Conservation (phyloP, 768 basidiomycete genomes). For the Trichaptum fuscoviolaceum region DNA sequence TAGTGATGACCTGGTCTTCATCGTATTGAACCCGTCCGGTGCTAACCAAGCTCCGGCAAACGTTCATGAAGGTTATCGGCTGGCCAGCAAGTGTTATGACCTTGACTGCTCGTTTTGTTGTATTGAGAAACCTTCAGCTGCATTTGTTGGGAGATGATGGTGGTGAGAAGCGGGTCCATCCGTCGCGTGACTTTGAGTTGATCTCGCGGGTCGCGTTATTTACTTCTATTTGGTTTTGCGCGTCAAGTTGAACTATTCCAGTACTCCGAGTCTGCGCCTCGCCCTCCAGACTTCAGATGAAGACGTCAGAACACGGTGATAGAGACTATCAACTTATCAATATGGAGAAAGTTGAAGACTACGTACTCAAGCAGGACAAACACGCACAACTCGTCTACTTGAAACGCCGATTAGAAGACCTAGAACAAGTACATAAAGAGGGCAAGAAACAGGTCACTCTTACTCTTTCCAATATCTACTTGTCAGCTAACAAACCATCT, state of each 20-base stretch:
- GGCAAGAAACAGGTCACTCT: slow-evolving; percentile 56
- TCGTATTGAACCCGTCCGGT: no score
- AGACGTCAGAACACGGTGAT: not conserved
- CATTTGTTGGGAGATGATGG: no score
- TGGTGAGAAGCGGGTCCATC: no score
- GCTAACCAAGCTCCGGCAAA: no score
- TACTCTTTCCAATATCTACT: slow-evolving; percentile 5
- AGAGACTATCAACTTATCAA: not conserved
- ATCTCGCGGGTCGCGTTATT: not conserved
- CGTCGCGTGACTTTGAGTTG: no score
- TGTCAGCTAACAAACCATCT: slow-evolving; percentile 6
- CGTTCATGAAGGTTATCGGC: no score
- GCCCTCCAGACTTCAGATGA: no score
- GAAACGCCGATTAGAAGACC: slow-evolving; percentile 58
- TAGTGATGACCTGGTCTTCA: no score
- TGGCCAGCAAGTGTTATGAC: no score
- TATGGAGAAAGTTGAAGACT: not conserved
- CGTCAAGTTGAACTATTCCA: not conserved
- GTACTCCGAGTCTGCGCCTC: not conserved
- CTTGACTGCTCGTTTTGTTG: no score
- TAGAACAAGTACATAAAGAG: slow-evolving; percentile 58
- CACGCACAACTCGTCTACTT: slow-evolving; percentile 22
- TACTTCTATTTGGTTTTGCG: not conserved
- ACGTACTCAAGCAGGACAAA: not conserved
- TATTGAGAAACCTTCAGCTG: no score